These are phyloP conservation scores for Citrus glauca DNA, from an alignment of 345 rosid species.

Conservation along the genomic window DNA sequence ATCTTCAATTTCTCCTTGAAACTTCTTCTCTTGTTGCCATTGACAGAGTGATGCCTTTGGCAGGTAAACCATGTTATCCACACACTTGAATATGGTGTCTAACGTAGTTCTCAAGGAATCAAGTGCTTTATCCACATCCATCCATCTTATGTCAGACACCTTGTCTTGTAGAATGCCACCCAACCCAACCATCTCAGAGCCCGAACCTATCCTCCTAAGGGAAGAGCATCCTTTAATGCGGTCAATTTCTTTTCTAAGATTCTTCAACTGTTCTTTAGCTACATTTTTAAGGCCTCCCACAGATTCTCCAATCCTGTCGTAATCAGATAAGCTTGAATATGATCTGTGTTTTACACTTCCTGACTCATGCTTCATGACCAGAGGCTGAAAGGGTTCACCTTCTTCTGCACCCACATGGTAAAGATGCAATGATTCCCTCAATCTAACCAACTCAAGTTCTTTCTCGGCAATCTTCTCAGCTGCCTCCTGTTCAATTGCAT, in stretches of 20 bases:
- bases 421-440: constrained; percentile 38
- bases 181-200: constrained; percentile 40
- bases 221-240: constrained; percentile 34
- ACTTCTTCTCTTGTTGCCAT: constrained; percentile 56
- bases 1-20: constrained; percentile 44
- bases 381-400: constrained; percentile 15
- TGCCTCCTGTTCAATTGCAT: constrained; percentile 64
- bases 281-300: constrained; percentile 29
- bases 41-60: constrained; percentile 34
- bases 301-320: constrained; percentile 27
- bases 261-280: constrained; percentile 47
- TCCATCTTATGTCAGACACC: constrained; percentile 31
- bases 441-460: constrained; percentile 53
- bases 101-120: constrained; percentile 35
- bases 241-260: constrained; percentile 56
- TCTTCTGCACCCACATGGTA: constrained; percentile 29
- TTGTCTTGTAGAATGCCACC: constrained; percentile 38
- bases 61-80: constrained; percentile 24
- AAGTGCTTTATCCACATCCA: constrained; percentile 32
- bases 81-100: constrained; percentile 32
- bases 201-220: constrained; percentile 27
- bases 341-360: not conserved
- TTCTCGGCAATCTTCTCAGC: constrained; percentile 57
- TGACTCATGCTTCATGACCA: constrained; percentile 6
- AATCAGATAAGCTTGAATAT: constrained; percentile 18